Base-by-base conservation (phyloP, 2,329 filamentous ascomycete genomes). In the Fusarium verticillioides region DNA sequence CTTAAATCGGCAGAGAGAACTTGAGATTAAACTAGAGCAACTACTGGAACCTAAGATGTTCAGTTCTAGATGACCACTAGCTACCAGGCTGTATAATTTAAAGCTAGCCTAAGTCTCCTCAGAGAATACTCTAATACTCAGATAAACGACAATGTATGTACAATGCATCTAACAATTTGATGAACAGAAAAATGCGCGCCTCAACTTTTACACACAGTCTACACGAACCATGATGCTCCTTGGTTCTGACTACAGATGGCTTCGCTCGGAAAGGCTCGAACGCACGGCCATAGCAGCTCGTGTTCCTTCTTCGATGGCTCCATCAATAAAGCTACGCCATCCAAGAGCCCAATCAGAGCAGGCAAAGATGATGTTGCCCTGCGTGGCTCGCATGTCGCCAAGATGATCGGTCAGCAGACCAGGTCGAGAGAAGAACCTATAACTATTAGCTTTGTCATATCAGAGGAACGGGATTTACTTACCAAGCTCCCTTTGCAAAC, bases 251-350 rank as follows among this genome's bases (percentile, higher is more conserved):
- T 44, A 67, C 7, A 67, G 18, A 40, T 67, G 53, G 11, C 63
- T 60, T 15, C 53, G 49, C 28, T 67, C 64, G 3, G 64, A 60
- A 4, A 69, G 28, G 21, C 49, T 65, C 5, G 59, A 69, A 1
- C 66, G 67, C 1, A 73, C 46, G 10, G 56, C 60, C 58, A 74
- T 52, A 3, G 75, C 76, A 79, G 83, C 82, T 2, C 76, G 69
- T 0, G 76, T 75, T 0, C 85, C 85, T 39, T 85, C 83, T 57
- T 86, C 84, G 46, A 87, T 86, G 0, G 85, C 85, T 2, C 85
- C 85, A 67, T 87, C 86, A 18, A 87, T 86, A 43, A 87, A 87
- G 28, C 85, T 83, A 2, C 85, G 78, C 85, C 86, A 87, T 0
- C 85, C 85, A 12, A 84, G 70, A 4, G 85, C 85, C 85, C 85